Base-by-base conservation (phyloP, 768 basidiomycete species). In the Trametes gibbosa region DNA sequence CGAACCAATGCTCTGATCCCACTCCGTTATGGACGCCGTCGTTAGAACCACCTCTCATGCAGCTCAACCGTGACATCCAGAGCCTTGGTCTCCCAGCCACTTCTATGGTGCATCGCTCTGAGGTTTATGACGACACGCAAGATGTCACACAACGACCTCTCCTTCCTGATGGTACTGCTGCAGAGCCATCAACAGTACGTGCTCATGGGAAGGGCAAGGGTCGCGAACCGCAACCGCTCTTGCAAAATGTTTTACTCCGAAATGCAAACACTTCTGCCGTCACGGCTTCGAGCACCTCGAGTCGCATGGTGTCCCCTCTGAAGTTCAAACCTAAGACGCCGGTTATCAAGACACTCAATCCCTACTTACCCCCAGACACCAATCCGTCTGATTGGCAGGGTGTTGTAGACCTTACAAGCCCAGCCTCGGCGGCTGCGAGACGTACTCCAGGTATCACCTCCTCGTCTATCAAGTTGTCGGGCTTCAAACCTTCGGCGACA, bases 11-110 rank as follows among this genome's bases (percentile, higher is more conserved):
- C 64, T 67, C 69, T 4, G 78, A 78, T 14, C 78, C 81, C 29
- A 80, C 79, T 12, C 79, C 84, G 1, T 86, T 87, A 14, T 93
- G 89, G 89, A 80, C 81, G n/a, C 76, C 80, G 6, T 86, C 88
- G 3, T 68, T 92, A 59, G 89, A 92, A 68, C 86, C 85, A 0
- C 90, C 92, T 7, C 79, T 92, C 41, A 79, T 84, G 24, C 81
- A 84, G 21, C 77, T 90, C 54, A 84, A 84, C 63, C 77, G 82
- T 40, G 84, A 88, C 45, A 74, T 90, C 1, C 81, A 81, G 56
- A 79, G 79, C 12, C 79, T 89, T 41, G 29, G 60, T 19, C 49
- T 57, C n/a, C 60, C 61, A 65, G 46, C 66, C 58, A 61, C 67
- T 0, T 66, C 67, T n/a, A 42, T 59, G 1, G 23, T 67, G 54